Conservation (phyloP, 169 alveolate species). For the Plasmodium malariae region DNA sequence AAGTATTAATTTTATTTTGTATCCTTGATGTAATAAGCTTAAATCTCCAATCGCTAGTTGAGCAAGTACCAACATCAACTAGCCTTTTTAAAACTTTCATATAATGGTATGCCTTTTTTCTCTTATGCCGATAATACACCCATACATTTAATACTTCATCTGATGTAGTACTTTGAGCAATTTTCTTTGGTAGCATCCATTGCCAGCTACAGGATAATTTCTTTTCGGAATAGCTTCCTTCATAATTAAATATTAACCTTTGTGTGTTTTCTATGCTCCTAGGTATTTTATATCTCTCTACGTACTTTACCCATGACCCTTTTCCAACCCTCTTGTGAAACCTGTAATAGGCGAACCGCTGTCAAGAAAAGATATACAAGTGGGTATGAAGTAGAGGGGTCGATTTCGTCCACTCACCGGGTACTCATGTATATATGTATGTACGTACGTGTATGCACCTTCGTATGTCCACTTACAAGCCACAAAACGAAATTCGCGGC, state of each 20-base stretch:
- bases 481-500: too few species aligned
- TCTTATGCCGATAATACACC: conserved; percentile 83
- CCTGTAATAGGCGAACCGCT: conserved; percentile 85
- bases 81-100: conserved; percentile 84
- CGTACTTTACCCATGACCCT: conserved; percentile 86
- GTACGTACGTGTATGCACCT: not conserved
- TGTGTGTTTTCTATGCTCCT: conserved; percentile 87
- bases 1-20: conserved; percentile 79
- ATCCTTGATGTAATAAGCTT: conserved; percentile 81
- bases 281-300: conserved; percentile 86
- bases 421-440: not conserved
- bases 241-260: conserved; percentile 82
- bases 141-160: conserved; percentile 87
- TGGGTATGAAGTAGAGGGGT: too few species aligned
- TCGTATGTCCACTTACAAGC: too few species aligned
- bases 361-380: conserved; percentile 3
- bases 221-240: conserved; percentile 83
- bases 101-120: conserved; percentile 85
- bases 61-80: conserved; percentile 85
- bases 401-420: too few species aligned
- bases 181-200: conserved; percentile 85
- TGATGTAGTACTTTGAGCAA: conserved; percentile 88
- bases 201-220: conserved; percentile 82
- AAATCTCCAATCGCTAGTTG: conserved; percentile 88
- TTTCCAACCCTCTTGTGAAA: conserved; percentile 89